Percentiles rank a stretch among this genome's conserved stretches.
These are phyloP conservation scores for Populus nigra DNA, from an alignment of 345 rosid genomes.

Conservation along the genomic window DNA sequence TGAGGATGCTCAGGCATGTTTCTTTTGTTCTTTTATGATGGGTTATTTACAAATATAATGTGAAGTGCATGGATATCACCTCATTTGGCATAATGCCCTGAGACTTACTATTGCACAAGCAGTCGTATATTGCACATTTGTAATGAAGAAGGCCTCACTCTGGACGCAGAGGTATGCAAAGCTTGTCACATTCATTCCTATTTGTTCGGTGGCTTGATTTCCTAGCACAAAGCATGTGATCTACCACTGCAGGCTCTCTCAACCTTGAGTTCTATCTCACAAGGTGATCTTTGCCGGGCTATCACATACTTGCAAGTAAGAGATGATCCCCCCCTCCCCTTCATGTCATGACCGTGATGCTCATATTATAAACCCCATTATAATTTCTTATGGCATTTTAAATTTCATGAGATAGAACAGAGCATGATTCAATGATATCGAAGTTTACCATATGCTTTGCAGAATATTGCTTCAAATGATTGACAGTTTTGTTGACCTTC, in stretches of 20 bases:
- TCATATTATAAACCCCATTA: neutral
- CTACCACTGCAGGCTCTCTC: constrained; percentile 62
- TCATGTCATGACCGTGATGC: neutral
- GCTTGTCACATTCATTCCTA: neutral
- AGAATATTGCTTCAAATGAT: neutral
- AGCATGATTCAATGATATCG: neutral
- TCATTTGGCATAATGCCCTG: constrained; percentile 49
- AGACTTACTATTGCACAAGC: constrained; percentile 95
- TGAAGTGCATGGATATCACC: constrained; percentile 5
- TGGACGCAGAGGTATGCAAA: constrained; percentile 63
- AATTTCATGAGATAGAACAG: neutral
- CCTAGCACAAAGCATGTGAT: constrained; percentile 5
- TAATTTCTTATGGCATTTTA: neutral
- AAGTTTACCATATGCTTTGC: neutral
- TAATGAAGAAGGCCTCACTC: constrained; percentile 72
- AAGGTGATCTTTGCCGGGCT: constrained; percentile 98
- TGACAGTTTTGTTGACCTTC: neutral
- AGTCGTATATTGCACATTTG: constrained; percentile 79
- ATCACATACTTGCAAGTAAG: constrained; percentile 91
- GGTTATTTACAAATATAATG: neutral
- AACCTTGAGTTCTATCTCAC: constrained; percentile 77
- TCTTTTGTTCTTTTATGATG: constrained; percentile 4
- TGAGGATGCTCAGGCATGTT: constrained; percentile 94
- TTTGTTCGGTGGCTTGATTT: constrained; percentile 10
- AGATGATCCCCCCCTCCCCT: neutral